A percentile compares a stretch with the other conserved stretches of the same genome.
Conservation (phyloP, 139 green algal genomes). For the Picochlorum sp. region DNA sequence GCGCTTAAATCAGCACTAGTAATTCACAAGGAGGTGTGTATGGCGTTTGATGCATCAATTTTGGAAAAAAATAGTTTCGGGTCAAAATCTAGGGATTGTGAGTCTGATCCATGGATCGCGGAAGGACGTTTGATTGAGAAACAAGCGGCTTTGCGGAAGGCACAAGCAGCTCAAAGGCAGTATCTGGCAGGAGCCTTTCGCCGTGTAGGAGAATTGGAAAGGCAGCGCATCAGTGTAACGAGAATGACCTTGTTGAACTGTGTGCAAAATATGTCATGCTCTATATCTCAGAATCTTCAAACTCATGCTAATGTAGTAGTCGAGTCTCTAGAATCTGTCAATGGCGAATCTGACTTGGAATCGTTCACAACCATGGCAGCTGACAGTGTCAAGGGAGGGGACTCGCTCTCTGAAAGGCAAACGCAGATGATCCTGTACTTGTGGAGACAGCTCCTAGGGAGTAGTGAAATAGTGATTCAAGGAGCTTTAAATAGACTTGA, state of each 20-base stretch:
- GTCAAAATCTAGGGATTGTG: constrained; percentile 1
- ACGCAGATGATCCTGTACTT: constrained; percentile 32
- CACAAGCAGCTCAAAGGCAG: constrained; percentile 27
- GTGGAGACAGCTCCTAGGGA: constrained; percentile 48
- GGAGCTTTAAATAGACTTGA: constrained; percentile 48
- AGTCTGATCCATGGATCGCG: constrained; percentile 52
- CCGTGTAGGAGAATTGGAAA: constrained; percentile 34
- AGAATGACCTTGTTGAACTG: constrained; percentile 5
- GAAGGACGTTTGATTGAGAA: constrained; percentile 31
- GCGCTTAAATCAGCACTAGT: constrained; percentile 18
- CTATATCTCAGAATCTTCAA: background rate
- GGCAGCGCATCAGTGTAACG: constrained; percentile 16
- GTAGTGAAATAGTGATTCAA: constrained; percentile 51
- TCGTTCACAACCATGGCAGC: constrained; percentile 7
- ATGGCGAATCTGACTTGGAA: constrained; percentile 16
- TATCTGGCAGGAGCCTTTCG: constrained; percentile 35
- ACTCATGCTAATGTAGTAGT: background rate
- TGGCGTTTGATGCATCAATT: constrained; percentile 6
- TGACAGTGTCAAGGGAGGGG: constrained; percentile 15
- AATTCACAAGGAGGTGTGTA: constrained; percentile 18
- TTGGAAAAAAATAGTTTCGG: constrained; percentile 6
- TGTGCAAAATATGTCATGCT: background rate
- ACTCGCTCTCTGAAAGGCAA: constrained; percentile 39
- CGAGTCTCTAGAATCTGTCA: background rate
- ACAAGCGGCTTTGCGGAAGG: constrained; percentile 19